phyloP scores from a whole-genome alignment of 768 basidiomycete species.

The Calocera viscosa region DNA sequence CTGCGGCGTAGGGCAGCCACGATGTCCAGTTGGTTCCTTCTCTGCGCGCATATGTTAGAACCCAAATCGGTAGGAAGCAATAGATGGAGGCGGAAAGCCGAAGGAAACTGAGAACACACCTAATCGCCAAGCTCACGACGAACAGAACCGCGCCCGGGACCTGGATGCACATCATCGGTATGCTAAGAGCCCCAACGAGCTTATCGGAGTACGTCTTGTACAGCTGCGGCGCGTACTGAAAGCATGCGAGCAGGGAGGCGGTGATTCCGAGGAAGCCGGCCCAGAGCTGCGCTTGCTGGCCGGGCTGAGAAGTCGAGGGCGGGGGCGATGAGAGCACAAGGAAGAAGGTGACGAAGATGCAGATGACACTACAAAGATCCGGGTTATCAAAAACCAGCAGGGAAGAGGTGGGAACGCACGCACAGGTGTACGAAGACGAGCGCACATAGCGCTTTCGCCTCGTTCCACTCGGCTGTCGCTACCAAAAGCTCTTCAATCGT shows the following conservation, averaged over 20 bases:
- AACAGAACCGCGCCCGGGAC: slow-evolving; percentile 82
- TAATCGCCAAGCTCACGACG: slow-evolving; percentile 65
- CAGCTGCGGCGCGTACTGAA: slow-evolving; percentile 86
- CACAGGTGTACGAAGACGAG: slow-evolving; percentile 63
- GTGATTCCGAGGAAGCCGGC: slow-evolving; percentile 79
- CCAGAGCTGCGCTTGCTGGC: slow-evolving; percentile 43
- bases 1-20: slow-evolving; percentile 69
- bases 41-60: slow-evolving; percentile 26
- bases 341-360: slow-evolving; percentile 47
- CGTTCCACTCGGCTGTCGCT: slow-evolving; percentile 57
- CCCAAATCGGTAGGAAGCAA: not conserved
- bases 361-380: slow-evolving; percentile 37
- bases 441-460: slow-evolving; percentile 66
- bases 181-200: slow-evolving; percentile 83
- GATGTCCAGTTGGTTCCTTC: slow-evolving; percentile 80
- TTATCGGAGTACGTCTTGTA: slow-evolving; percentile 60
- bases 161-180: slow-evolving; percentile 93
- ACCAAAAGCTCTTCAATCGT: slow-evolving; percentile 23
- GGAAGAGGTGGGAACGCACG: slow-evolving; percentile 27
- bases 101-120: slow-evolving; percentile 29
- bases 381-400: not conserved
- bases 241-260: slow-evolving; percentile 60
- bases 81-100: not conserved
- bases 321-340: slow-evolving; percentile 27
- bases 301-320: slow-evolving; percentile 35